Base-by-base conservation (phyloP, 192 early-diverging fungal genomes). In the Piromyces finnis region DNA sequence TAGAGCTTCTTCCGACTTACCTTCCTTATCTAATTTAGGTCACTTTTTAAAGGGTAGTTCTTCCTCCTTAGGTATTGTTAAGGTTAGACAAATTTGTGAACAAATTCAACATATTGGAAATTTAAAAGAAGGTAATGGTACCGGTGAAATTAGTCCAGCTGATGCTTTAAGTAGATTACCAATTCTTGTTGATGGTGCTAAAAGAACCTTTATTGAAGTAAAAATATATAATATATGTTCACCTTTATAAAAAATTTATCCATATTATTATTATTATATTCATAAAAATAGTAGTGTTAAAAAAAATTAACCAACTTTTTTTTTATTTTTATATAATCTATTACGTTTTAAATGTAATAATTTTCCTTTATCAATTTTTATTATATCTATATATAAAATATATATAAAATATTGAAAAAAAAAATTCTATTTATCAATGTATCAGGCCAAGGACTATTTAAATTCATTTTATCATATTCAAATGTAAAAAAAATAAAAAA, bases 1-100 rank as follows among this genome's bases (percentile, higher is more conserved):
- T 15, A 39, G 41, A 51, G 41, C 41, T 51, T 17, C 17, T 22
- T 51, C 41, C 6, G 89, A 96, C 82, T 86, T 96, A 11, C 78
- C 82, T 5, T 88, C 89, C 78, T 88, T 96, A 4, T 94, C 93
- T 18, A 85, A 90, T 32, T 85, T 95, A 29, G 96, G 96, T 9
- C 96, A 98, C 81, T 98, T 95, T 83, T 84, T 97, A 51, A 98
- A 98, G 81, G 96, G 96, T 26, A 93, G 92, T 79, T 96, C 95
- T 2, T 94, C 94, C 12, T 91, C 93, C 0, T 86, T 98, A 35
- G 96, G 96, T 27, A 82, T 96, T 28, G 90, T 85, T 77, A 93
- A 91, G 82, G 92, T 98, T 28, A 91, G 91, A 79, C 88, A 85
- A 29, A 90, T 92, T 29, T 98, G 95, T 84, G 95, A 94, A 82